phyloP scores from a whole-genome alignment of 2,329 filamentous ascomycete species.

The Bipolaris cookei region DNA sequence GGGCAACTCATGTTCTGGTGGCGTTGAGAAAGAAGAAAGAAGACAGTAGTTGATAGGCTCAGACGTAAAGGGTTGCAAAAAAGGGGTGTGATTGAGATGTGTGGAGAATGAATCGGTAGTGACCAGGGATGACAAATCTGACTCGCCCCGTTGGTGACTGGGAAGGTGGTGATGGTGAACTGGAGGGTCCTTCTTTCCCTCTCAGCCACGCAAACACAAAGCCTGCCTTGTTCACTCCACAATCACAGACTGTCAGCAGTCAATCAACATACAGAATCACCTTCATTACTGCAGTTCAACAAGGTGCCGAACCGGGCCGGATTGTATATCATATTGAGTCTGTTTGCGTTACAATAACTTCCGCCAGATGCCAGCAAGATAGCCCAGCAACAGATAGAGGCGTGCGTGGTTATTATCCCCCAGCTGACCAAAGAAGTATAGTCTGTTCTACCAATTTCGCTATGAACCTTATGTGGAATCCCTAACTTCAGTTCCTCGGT shows the following conservation, averaged over 20 bases:
- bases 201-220: neutral
- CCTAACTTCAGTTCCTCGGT: neutral
- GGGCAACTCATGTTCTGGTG: neutral
- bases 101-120: neutral
- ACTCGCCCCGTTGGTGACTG: neutral
- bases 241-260: neutral
- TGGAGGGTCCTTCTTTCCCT: neutral
- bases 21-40: neutral
- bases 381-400: too few species aligned
- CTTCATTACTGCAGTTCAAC: too few species aligned
- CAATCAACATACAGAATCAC: too few species aligned
- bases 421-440: neutral
- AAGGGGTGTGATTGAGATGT: neutral
- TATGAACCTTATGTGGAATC: neutral
- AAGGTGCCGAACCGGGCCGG: too few species aligned
- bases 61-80: neutral
- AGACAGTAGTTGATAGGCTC: neutral
- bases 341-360: too few species aligned
- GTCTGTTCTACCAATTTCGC: neutral
- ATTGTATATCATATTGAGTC: too few species aligned
- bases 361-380: too few species aligned
- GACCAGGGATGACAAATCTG: neutral
- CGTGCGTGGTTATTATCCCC: neutral
- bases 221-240: neutral
- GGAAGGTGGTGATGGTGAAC: neutral